Conservation (phyloP, 1,284 basidiomycete species). For the Pseudozyma hubeiensis region DNA sequence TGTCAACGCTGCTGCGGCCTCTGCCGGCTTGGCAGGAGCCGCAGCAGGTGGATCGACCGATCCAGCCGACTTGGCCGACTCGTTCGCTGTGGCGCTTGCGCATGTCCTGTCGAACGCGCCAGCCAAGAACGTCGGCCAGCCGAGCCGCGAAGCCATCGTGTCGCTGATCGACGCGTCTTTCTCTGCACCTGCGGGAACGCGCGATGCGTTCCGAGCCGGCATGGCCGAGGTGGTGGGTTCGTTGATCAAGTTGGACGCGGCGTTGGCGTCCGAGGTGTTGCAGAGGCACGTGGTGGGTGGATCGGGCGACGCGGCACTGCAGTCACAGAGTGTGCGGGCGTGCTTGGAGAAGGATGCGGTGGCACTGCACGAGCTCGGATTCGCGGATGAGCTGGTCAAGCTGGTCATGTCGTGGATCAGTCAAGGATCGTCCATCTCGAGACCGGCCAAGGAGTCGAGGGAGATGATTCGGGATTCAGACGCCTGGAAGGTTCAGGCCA, state of each 20-base stretch:
- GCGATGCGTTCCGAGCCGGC: conserved; percentile 75
- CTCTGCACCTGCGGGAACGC: conserved; percentile 60
- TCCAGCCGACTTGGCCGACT: conserved; percentile 72
- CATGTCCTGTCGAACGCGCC: conserved; percentile 79
- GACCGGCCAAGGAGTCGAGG: conserved; percentile 45
- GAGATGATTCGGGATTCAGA: conserved; percentile 34
- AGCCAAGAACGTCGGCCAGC: conserved; percentile 80
- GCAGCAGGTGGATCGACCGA: conserved; percentile 24
- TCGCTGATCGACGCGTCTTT: conserved; percentile 85
- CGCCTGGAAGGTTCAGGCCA: conserved; percentile 37
- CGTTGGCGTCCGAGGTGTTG: conserved; percentile 23
- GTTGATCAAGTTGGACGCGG: conserved; percentile 73
- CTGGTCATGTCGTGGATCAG: conserved; percentile 50
- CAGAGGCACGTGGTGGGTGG: conserved; percentile 32
- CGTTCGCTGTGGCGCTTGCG: conserved; percentile 81
- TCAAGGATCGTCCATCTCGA: conserved; percentile 41
- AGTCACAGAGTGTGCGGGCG: conserved; percentile 38
- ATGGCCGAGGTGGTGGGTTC: conserved; percentile 77
- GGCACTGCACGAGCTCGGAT: conserved; percentile 36
- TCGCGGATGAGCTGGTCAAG: conserved; percentile 41
- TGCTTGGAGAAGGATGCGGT: conserved; percentile 34
- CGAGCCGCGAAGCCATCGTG: conserved; percentile 78
- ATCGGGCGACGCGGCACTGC: conserved; percentile 37
- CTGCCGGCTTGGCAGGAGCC: conserved; percentile 30
- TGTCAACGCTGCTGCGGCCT: conserved; percentile 1